Percentiles rank a stretch among this genome's conserved stretches.
These are phyloP conservation scores for Leccinum aurantiacum DNA, from an alignment of 768 basidiomycete genomes.

Conservation along the genomic window DNA sequence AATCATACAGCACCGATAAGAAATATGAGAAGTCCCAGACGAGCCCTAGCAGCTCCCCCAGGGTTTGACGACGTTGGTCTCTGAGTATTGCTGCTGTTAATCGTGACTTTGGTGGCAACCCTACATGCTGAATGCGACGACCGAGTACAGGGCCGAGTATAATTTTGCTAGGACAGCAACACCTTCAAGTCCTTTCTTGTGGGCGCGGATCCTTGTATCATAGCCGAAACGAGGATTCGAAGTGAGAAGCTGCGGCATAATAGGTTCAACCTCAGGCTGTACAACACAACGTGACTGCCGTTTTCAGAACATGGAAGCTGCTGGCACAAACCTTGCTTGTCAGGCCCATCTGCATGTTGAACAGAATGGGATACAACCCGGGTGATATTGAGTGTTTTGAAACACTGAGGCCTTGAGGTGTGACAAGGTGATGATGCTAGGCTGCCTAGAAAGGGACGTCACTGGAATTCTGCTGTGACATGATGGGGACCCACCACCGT, in stretches of 20 bases:
- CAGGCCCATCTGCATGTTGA: too few relatives aligned
- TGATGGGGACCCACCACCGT: too few relatives aligned
- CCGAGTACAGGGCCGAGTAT: neutral
- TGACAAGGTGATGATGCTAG: too few relatives aligned
- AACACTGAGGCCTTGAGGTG: too few relatives aligned
- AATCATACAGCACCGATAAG: neutral
- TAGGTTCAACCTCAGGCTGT: too few relatives aligned
- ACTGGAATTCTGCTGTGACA: too few relatives aligned
- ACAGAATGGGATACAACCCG: too few relatives aligned
- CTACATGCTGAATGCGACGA: neutral
- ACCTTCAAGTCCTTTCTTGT: slow-evolving; percentile 8
- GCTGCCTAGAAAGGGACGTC: too few relatives aligned
- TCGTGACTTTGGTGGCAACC: neutral
- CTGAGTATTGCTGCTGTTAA: neutral
- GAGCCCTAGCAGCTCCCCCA: neutral
- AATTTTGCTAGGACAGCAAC: neutral
- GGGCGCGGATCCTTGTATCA: slow-evolving; percentile 5
- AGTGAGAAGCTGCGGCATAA: neutral
- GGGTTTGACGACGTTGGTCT: neutral
- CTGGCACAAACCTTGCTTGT: too few relatives aligned
- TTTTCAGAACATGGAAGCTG: too few relatives aligned
- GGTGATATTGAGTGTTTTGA: too few relatives aligned
- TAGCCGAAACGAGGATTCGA: neutral
- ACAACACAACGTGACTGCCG: too few relatives aligned
- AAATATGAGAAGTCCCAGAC: neutral